Base-by-base conservation (phyloP, 2,329 filamentous ascomycete species). In the Botrytis paeoniae region DNA sequence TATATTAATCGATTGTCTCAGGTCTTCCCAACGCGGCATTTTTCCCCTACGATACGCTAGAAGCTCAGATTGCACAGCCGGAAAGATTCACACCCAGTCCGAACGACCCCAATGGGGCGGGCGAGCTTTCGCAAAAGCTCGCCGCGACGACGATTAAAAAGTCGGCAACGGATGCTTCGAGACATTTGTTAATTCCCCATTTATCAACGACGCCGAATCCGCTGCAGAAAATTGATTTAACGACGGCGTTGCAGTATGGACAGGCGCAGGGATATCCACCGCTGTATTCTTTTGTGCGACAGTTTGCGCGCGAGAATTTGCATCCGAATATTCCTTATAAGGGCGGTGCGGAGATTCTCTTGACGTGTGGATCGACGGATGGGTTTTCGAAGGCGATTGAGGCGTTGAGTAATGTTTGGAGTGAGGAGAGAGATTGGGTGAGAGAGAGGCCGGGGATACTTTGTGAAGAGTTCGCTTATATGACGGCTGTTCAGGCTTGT, bases 21-120 rank as follows among this genome's bases (percentile, higher is more conserved):
- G 93, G 93, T 74, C 88, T 97, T 35, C 95, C 95, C 25, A 91
- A 96, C 82, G 86, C 91, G 57, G 87, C 88, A 73, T 93, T 93
- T 83, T 98, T 98, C 80, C 95, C 95, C 14, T 97, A 92, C 82
- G 94, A 98, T 79, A 96, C 94, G 0, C 89, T 98, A 75, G 93
- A 97, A 82, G 93, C 94, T 59, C 90, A 92, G 76, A 89, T 92
- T 75, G 93, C 93, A 45, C 88, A 89, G 75, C 91, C 93, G 12
- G 85, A 92, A 76, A 89, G 94, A 81, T 96, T 92, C 86, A 86
- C 88, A 48, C 92, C 92, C 1, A 90, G 91, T 18, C 88, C 89
- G 54, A 92, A 92, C 80, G 84, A 20, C 18, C 6, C 16, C 7
- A 5, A 80, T 35, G 35, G 25, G 18, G 37, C 37, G 4, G 51